Evolutionary conservation across 73 alveolate genomes (phyloP).

Genomic region (Paramecium primaurelia): DNA sequence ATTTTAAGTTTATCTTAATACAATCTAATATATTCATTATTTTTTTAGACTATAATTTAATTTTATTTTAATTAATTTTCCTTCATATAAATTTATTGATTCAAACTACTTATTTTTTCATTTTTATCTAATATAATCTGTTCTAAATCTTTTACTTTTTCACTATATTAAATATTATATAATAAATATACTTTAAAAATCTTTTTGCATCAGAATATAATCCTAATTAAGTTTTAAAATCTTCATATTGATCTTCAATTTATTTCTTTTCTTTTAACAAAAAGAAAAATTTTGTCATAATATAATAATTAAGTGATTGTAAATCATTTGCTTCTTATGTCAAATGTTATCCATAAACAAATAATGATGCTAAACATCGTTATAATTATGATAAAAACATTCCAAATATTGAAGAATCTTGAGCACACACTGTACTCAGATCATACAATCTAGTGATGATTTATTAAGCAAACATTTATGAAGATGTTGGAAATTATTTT

Average conservation of each 20-base stretch:
- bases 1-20: conserved; percentile 38
- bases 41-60: neutral
- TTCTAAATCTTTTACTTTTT: conserved; percentile 21
- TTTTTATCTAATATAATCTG: neutral
- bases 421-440: conserved; percentile 30
- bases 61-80: conserved; percentile 20
- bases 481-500: conserved; percentile 27
- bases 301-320: conserved; percentile 12
- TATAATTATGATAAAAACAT: conserved; percentile 6
- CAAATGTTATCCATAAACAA: conserved; percentile 37
- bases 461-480: conserved; percentile 12
- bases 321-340: neutral
- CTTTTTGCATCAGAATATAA: neutral
- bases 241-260: neutral
- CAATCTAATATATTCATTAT: neutral
- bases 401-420: conserved; percentile 34
- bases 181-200: neutral
- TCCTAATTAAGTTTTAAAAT: neutral
- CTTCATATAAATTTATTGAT: neutral
- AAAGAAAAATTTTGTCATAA: conserved; percentile 17
- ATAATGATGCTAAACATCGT: neutral
- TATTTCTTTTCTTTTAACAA: conserved; percentile 1
- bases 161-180: neutral
- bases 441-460: conserved; percentile 12
- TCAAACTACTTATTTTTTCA: neutral